Evolutionary conservation across 169 alveolate genomes (phyloP), one percentile per base, ranked within the genome.

Genomic region (Eimeria praecox): DNA sequence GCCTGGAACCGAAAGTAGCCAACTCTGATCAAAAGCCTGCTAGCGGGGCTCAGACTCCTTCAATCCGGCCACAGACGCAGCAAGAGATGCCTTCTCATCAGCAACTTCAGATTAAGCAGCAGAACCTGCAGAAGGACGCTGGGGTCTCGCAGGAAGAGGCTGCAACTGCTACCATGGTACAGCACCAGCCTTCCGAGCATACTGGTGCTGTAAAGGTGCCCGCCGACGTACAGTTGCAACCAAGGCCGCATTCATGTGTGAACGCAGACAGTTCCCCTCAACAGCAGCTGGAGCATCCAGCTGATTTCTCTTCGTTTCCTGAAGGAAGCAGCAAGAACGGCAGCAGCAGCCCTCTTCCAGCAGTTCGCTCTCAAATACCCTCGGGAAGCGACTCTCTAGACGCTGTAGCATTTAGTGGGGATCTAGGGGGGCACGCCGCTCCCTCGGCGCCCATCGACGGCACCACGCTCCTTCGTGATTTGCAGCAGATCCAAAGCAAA

Each of bases 401-500:
- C 42, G 62, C 86, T 38, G 20, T 24, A 6, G 22, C 62, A 42
- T 4, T 42, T 4, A 3, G 90, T 8, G 90, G 73, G 54, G 90
- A 82, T 49, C 0, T 49, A 4, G 71, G 20, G 12, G 49, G 30
- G 38, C 6, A 49, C 71, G 24, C 90, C 49, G 75, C 22, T 33
- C 54, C 75, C 16, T 9, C 90, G 18, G 33, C 90, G 62, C 88
- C 42, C 56, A 49, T 82, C 2, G 90, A 82, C 62, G 52, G 71
- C 52, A 33, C 30, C 49, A 52, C 75, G 16, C 30, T 82, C 35
- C 73, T 82, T 82, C 90, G 90, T 12, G 90, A 82, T 49, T 52
- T 82, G 90, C 73, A 49, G 44, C 90, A 46, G 30, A n/a, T 82
- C 9, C 90, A 82, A 49, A 54, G 62, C 42, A 82, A 82, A 30